Conservation (phyloP, 495 filamentous ascomycete genomes). For the Penicillium samsonianum region DNA sequence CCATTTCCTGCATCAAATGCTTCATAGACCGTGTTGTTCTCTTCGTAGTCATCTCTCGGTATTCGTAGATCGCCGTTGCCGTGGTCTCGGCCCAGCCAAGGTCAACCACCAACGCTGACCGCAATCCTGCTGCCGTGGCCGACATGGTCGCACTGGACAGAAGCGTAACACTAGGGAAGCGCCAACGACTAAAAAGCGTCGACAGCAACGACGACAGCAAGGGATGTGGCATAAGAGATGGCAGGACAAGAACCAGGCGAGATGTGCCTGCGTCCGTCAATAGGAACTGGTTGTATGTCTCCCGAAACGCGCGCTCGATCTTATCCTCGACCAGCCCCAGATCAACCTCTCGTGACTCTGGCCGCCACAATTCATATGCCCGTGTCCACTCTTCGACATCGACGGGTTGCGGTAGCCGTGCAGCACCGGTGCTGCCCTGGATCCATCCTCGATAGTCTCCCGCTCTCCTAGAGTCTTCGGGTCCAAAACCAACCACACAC, state of each 20-base stretch:
- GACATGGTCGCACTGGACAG: constrained; percentile 71
- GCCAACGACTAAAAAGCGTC: constrained; percentile 76
- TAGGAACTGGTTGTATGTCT: constrained; percentile 83
- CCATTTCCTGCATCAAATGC: constrained; percentile 66
- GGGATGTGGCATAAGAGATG: constrained; percentile 75
- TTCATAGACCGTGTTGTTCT: constrained; percentile 75
- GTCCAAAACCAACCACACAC: constrained; percentile 69
- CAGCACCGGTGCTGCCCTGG: constrained; percentile 24
- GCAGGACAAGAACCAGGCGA: constrained; percentile 71
- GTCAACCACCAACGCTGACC: constrained; percentile 80
- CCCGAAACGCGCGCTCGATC: constrained; percentile 78
- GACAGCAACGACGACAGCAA: constrained; percentile 73
- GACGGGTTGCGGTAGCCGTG: constrained; percentile 28
- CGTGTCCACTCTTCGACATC: constrained; percentile 65
- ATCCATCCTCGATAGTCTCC: constrained; percentile 81
- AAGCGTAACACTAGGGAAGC: constrained; percentile 78
- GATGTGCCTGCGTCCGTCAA: constrained; percentile 73
- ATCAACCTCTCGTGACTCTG: constrained; percentile 71
- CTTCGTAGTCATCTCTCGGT: constrained; percentile 68
- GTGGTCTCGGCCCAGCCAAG: constrained; percentile 89
- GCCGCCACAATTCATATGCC: constrained; percentile 78
- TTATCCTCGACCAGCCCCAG: constrained; percentile 82
- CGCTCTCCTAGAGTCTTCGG: constrained; percentile 70
- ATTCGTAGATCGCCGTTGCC: constrained; percentile 82
- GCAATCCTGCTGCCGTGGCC: constrained; percentile 75